Evolutionary conservation across 768 basidiomycete species (phyloP).

Genomic region (Podaxis sp.): DNA sequence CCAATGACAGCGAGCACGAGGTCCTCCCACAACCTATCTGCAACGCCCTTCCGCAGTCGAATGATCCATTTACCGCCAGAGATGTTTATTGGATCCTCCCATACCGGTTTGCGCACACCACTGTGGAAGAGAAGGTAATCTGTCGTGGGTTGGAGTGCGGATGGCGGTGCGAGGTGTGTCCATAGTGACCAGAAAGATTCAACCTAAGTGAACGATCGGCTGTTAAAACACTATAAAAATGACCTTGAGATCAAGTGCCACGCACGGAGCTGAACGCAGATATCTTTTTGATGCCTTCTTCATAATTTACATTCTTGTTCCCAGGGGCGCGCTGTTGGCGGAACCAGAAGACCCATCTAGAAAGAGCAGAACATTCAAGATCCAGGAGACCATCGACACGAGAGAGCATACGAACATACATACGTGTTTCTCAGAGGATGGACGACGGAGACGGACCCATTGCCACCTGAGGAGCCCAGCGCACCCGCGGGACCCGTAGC

Average conservation of each 20-base stretch:
- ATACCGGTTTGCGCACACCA: conserved; percentile 84
- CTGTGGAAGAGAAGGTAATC: conserved; percentile 93
- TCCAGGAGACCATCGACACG: conserved; percentile 23
- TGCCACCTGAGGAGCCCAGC: conserved; percentile 28
- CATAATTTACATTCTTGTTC: conserved; percentile 87
- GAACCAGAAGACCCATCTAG: conserved; percentile 91
- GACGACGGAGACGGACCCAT: conserved; percentile 36
- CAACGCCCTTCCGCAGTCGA: conserved; percentile 85
- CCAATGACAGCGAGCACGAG: conserved; percentile 85
- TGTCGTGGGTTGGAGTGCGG: conserved; percentile 81
- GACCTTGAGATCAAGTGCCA: conserved; percentile 16
- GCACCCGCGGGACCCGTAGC: conserved; percentile 19
- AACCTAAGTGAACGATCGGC: conserved; percentile 46
- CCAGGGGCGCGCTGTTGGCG: conserved; percentile 88
- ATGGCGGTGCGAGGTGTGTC: conserved; percentile 88
- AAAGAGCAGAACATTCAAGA: conserved; percentile 20
- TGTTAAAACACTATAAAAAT: not conserved
- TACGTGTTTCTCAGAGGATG: conserved; percentile 88
- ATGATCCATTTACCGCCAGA: conserved; percentile 95
- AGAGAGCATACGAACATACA: conserved; percentile 55
- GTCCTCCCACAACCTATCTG: conserved; percentile 91
- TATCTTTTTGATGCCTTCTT: conserved; percentile 93
- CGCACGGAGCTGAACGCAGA: conserved; percentile 85
- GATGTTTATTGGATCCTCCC: conserved; percentile 92
- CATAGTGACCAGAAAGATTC: conserved; percentile 96